Evolutionary conservation across 2,329 filamentous ascomycete genomes (phyloP), one percentile per base, ranked within the genome.

Genomic region (Colletotrichum chrysophilum): DNA sequence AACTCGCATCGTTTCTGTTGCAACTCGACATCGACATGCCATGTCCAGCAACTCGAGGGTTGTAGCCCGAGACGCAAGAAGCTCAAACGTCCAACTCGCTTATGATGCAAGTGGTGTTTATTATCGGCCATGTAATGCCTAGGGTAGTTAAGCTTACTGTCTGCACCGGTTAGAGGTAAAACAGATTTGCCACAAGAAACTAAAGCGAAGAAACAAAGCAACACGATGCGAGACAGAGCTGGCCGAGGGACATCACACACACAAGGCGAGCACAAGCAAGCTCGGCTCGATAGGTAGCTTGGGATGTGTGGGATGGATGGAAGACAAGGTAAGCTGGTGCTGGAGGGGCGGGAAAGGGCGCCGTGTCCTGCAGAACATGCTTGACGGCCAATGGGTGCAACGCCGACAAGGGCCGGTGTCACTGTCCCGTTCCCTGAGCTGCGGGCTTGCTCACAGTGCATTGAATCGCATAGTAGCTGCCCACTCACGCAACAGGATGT

Each of bases 311-410:
- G 52, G 28, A 61, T 18, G 26, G 38, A 48, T 48, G 16, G 58
- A 32, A 61, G 58, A 65, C 36, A 65, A 61, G 28, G 32, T n/a
- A 58, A 30, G 66, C 55, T 65, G 64, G 69, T 68, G 69, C 69
- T 68, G 73, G 70, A 75, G 73, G 73, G 70, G 70, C 73, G 73
- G 73, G 73, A 75, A 64, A 73, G 73, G 30, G 32, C 56, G 69
- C 56, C 73, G 70, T 75, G 64, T 72, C 70, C 73, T 75, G 73
- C 73, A 75, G 73, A 65, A 73, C 64, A 75, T 73, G 56, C 73
- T 62, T 55, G 70, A 73, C 34, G n/a, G 36, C 56, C 69, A 75
- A 24, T 36, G 16, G 56, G 67, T 75, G 73, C 48, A 60, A 69
- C 73, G n/a, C 36, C 58, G 62, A 73, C 70, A 67, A 43, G 73